Conservation (phyloP, 1,284 basidiomycete species). For the Cystobasidium slooffiae region DNA sequence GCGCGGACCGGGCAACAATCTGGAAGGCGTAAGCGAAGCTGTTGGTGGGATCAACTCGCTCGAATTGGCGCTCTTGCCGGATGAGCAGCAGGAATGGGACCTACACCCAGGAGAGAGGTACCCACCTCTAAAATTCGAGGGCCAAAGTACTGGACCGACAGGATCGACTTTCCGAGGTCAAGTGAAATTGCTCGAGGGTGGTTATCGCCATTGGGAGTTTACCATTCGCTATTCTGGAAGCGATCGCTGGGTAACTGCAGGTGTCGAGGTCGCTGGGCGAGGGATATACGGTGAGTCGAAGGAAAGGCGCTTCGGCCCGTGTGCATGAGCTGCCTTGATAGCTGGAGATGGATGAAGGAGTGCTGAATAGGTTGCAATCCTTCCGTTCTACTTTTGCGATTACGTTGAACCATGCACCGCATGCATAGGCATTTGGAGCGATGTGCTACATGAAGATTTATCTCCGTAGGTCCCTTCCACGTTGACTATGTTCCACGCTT, state of each 20-base stretch:
- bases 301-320: no score
- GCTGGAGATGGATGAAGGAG: no score
- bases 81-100: slow-evolving; percentile 20
- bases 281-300: slow-evolving; percentile 27
- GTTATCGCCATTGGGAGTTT: slow-evolving; percentile 30
- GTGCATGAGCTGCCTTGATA: no score
- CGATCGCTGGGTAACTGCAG: slow-evolving; percentile 34
- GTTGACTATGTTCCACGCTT: background rate
- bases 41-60: slow-evolving; percentile 40
- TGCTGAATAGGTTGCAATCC: no score
- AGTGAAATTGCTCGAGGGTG: slow-evolving; percentile 23
- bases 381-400: no score
- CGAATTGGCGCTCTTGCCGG: slow-evolving; percentile 6
- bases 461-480: slow-evolving; percentile 28
- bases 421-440: slow-evolving; percentile 29
- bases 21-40: slow-evolving; percentile 35
- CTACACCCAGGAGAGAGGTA: background rate
- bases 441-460: slow-evolving; percentile 39
- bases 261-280: slow-evolving; percentile 28
- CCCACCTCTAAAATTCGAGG: slow-evolving; percentile 22
- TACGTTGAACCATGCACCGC: background rate
- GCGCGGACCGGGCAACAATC: slow-evolving; percentile 3
- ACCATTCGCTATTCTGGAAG: slow-evolving; percentile 25
- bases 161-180: slow-evolving; percentile 26
- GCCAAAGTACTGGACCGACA: slow-evolving; percentile 24